Evolutionary conservation across 805 yeast genomes (phyloP).

Genomic region (Yamadazyma sp.): DNA sequence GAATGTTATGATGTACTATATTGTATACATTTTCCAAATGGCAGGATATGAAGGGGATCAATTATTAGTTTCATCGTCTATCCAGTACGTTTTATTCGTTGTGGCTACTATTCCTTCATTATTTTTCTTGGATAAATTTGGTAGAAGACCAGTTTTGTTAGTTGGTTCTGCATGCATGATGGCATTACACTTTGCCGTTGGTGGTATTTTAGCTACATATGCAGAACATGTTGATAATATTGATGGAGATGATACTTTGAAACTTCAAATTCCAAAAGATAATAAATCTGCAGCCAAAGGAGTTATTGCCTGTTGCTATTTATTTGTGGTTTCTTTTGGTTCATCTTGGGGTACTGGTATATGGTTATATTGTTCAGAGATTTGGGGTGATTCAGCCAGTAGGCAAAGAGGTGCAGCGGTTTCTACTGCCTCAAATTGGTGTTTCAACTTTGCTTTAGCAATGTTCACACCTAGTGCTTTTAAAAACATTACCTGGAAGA

Average conservation of each 20-base stretch:
- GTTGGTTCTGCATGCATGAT: conserved; percentile 43
- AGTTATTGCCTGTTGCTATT: conserved; percentile 46
- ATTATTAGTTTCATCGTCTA: conserved; percentile 49
- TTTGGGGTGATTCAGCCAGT: conserved; percentile 48
- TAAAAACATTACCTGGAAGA: conserved; percentile 52
- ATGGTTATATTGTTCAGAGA: conserved; percentile 64
- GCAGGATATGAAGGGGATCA: conserved; percentile 54
- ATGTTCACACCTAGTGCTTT: conserved; percentile 59
- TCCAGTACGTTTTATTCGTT: conserved; percentile 53
- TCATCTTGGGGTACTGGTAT: conserved; percentile 48
- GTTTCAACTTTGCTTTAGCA: conserved; percentile 59
- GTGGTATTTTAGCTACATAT: conserved; percentile 36
- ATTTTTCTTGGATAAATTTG: conserved; percentile 52
- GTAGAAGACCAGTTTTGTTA: conserved; percentile 59
- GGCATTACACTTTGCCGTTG: conserved; percentile 30
- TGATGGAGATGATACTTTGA: conserved; percentile 27
- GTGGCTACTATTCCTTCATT: conserved; percentile 59
- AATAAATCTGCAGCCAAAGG: conserved; percentile 38
- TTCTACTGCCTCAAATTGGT: conserved; percentile 66
- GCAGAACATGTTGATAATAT: conserved; percentile 23
- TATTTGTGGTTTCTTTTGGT: conserved; percentile 52
- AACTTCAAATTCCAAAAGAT: conserved; percentile 28
- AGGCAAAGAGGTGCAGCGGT: conserved; percentile 65
- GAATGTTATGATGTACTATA: conserved; percentile 66
- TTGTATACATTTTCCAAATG: conserved; percentile 60